Evolutionary conservation across 805 yeast species (phyloP).

Genomic region (Cyberlindnera japonica): DNA sequence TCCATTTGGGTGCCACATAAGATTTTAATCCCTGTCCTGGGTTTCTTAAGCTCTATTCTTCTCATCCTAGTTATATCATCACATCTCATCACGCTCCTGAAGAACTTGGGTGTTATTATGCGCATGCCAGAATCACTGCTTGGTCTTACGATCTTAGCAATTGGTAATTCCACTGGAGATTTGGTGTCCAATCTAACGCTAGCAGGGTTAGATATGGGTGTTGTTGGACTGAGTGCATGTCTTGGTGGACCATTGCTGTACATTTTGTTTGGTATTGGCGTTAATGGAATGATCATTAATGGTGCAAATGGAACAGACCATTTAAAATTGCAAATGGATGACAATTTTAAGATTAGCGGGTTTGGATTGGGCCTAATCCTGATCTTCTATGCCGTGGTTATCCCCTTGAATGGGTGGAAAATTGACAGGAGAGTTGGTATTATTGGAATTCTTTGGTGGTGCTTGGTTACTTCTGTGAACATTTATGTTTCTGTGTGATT

Average conservation of each 20-base stretch:
- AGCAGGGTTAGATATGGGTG: constrained; percentile 75
- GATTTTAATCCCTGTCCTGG: constrained; percentile 38
- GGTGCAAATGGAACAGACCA: constrained; percentile 2
- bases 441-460: constrained; percentile 28
- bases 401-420: constrained; percentile 25
- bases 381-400: constrained; percentile 19
- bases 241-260: constrained; percentile 89
- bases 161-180: constrained; percentile 93
- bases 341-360: constrained; percentile 24
- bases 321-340: constrained; percentile 18
- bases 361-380: constrained; percentile 22
- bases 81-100: constrained; percentile 62
- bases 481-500: constrained; percentile 20
- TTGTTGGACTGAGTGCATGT: constrained; percentile 94
- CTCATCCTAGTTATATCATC: constrained; percentile 71
- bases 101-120: constrained; percentile 55
- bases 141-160: constrained; percentile 84
- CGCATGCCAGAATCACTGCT: constrained; percentile 71
- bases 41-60: constrained; percentile 62
- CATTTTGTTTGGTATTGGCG: constrained; percentile 73
- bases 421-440: constrained; percentile 26
- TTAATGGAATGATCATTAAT: constrained; percentile 56
- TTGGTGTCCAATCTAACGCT: constrained; percentile 78
- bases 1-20: not conserved
- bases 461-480: constrained; percentile 21